These are phyloP conservation scores for Colletotrichum musicola DNA, from an alignment of 2,329 filamentous ascomycete genomes.

Conservation along the genomic window DNA sequence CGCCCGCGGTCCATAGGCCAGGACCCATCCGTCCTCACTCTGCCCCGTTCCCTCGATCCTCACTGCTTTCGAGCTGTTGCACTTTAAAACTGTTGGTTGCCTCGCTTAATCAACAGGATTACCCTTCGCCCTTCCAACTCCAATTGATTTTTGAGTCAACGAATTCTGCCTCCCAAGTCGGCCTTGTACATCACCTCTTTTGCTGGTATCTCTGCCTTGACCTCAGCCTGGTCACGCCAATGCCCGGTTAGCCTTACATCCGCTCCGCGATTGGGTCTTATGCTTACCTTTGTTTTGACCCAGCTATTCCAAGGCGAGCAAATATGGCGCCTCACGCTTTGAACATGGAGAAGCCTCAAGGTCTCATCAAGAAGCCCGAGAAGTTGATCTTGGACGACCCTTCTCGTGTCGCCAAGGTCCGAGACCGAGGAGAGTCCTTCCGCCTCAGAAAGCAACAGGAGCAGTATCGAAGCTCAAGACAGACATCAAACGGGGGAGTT, in stretches of 20 bases:
- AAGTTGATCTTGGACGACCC: constrained; percentile 15
- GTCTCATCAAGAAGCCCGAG: background rate
- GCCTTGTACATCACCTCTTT: too few species aligned
- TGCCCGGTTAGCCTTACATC: background rate
- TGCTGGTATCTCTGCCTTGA: background rate
- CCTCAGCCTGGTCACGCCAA: background rate
- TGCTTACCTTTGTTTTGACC: background rate
- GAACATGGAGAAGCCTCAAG: fast-evolving
- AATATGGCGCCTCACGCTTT: background rate
- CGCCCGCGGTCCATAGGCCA: background rate
- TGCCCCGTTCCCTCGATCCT: background rate
- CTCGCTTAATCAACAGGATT: background rate
- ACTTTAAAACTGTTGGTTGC: constrained; percentile 4
- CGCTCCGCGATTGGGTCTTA: background rate
- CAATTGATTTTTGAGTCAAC: too few species aligned
- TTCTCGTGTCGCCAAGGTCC: background rate
- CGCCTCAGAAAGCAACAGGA: background rate
- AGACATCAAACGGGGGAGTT: fast-evolving
- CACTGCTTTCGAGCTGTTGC: background rate
- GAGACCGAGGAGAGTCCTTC: constrained; percentile 10
- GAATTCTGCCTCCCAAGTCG: too few species aligned
- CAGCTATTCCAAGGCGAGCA: background rate
- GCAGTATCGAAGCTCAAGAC: background rate
- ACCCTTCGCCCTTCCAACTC: background rate
- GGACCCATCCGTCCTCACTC: background rate